Evolutionary conservation across 228 moss, liverwort and hornwort genomes (phyloP).

Genomic region (Sphagnum magellanicum): DNA sequence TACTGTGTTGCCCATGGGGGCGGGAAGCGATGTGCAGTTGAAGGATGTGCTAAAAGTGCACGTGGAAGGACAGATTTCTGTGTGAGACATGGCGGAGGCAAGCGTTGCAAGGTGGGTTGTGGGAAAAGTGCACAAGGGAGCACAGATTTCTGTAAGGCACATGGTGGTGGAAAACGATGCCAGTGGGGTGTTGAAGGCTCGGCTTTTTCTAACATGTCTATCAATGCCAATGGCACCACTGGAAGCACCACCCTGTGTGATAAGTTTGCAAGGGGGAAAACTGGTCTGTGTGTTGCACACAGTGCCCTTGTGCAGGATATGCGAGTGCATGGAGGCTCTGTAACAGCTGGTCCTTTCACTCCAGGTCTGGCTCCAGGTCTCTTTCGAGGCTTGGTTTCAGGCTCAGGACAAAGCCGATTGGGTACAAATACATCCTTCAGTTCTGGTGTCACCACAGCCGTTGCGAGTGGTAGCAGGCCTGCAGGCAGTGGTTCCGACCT

Average conservation of each 20-base stretch:
- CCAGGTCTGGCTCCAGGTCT: constrained; percentile 97
- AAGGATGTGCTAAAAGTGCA: constrained; percentile 88
- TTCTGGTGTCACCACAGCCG: constrained; percentile 33
- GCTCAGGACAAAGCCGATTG: constrained; percentile 58
- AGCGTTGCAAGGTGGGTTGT: constrained; percentile 83
- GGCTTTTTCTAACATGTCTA: constrained; percentile 45
- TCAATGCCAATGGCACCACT: constrained; percentile 47
- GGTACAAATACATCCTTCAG: constrained; percentile 15
- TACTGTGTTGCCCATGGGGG: constrained; percentile 97
- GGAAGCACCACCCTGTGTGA: constrained; percentile 56
- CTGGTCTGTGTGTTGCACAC: constrained; percentile 95
- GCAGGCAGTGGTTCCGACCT: constrained; percentile 30
- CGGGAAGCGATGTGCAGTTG: constrained; percentile 89
- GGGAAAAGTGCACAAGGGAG: constrained; percentile 99
- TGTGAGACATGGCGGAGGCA: constrained; percentile 92
- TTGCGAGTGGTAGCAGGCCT: constrained; percentile 23
- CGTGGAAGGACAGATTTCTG: constrained; percentile 93
- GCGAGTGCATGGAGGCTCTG: constrained; percentile 82
- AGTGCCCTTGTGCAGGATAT: constrained; percentile 79
- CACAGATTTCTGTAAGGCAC: constrained; percentile 97
- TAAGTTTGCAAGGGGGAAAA: constrained; percentile 95
- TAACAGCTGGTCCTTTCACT: constrained; percentile 39
- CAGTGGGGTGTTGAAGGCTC: constrained; percentile 91
- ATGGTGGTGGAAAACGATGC: constrained; percentile 94
- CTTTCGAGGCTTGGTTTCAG: constrained; percentile 79